Base-by-base conservation (phyloP, 2,329 filamentous ascomycete genomes). In the Apiospora arundinis region DNA sequence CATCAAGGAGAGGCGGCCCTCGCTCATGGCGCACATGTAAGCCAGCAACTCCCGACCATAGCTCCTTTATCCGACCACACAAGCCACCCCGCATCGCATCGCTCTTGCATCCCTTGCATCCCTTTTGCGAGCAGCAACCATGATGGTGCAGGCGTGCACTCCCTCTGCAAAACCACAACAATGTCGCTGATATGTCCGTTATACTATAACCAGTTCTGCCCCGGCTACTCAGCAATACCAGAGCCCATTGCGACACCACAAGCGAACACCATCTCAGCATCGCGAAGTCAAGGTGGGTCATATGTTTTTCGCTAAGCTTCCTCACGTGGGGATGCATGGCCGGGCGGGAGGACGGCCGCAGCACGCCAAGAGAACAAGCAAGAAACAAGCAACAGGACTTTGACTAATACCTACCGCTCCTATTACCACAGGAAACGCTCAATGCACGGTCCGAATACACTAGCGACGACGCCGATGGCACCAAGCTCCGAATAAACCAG, bases 401-500 rank as follows among this genome's bases (percentile, higher is more conserved):
- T 40, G 60, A 65, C 70, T 73, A 73, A 73, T 21, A 25, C 9
- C 46, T 25, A 23, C 56, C 44, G 25, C 46, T 25, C 12, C 56
- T 37, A 40, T 32, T 32, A 6, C 32, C 14, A 46, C 76, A 95
- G 92, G 95, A 97, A 90, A 98, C 95, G 3, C 90, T 97, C 77
- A 92, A 98, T 85, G 95, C 95, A 70, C 91, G 91, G 72, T 95
- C 94, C 42, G 91, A 96, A 79, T 97, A 97, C 82, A 92, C 90
- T 73, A 96, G 92, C 77, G 95, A 95, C 80, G 94, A 97, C 78
- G 95, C 95, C 68, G 94, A 97, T 78, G 95, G 95, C 68, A 91
- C 92, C 2, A 91, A 97, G 79, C 94, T 97, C 79, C 90, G 91
- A 71, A 95, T 98, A 84, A 98, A 98, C 81, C 95, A 98, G 83